These are phyloP conservation scores for Dianthus caryophyllus DNA, from an alignment of 148 eudicot genomes.

Conservation along the genomic window DNA sequence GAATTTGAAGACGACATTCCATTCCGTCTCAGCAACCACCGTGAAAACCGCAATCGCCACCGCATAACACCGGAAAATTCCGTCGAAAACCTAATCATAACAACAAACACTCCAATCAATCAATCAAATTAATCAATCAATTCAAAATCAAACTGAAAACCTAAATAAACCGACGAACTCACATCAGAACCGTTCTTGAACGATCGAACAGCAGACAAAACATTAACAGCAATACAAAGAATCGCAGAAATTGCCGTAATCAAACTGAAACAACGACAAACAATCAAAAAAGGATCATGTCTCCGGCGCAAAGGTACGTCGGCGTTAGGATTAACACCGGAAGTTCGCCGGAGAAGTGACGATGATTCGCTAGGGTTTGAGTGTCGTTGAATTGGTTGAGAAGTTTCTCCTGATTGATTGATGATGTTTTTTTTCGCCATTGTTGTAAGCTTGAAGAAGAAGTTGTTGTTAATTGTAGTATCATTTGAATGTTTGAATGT, in stretches of 20 bases:
- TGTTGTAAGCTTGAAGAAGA: neutral
- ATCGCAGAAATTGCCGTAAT: conserved; percentile 53
- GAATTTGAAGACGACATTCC: conserved; percentile 59
- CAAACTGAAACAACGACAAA: conserved; percentile 63
- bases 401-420: neutral
- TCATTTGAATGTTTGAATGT: too few species aligned
- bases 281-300: conserved; percentile 56
- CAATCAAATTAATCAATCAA: conserved; percentile 1
- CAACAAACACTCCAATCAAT: neutral
- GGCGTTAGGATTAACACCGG: conserved; percentile 9
- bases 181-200: conserved; percentile 74
- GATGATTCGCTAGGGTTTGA: neutral
- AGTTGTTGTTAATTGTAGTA: too few species aligned
- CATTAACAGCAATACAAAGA: conserved; percentile 67
- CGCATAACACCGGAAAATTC: conserved; percentile 78
- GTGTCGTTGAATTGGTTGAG: conserved; percentile 1
- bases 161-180: neutral
- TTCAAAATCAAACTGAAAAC: neutral
- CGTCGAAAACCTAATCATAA: conserved; percentile 64
- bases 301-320: conserved; percentile 30
- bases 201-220: conserved; percentile 67
- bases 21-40: conserved; percentile 85
- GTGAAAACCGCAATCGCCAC: conserved; percentile 57
- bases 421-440: conserved; percentile 14
- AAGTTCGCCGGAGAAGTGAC: neutral